These are phyloP conservation scores for Nissolia schottii DNA, from an alignment of 306 rosid genomes.

Conservation along the genomic window DNA sequence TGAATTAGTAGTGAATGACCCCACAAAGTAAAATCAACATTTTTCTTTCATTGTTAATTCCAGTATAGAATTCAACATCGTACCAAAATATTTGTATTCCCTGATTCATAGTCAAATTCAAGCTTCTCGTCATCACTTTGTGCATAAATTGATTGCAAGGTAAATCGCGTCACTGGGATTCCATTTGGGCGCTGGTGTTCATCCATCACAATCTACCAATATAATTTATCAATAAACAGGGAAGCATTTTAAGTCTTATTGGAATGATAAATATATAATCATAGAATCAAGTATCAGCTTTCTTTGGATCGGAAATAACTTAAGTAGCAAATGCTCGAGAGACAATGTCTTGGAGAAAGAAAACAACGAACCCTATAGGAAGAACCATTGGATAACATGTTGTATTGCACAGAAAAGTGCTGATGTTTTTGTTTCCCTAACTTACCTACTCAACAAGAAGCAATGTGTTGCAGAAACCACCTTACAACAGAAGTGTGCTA, in stretches of 20 bases:
- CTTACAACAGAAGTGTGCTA: constrained; percentile 14
- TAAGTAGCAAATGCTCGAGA: not conserved
- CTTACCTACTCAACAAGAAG: constrained; percentile 1
- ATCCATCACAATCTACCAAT: constrained; percentile 92
- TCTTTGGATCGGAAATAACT: constrained; percentile 4
- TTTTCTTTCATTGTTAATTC: constrained; percentile 2
- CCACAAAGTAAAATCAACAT: not conserved
- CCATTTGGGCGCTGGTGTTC: constrained; percentile 93
- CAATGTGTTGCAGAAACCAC: constrained; percentile 9
- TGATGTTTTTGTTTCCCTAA: not conserved
- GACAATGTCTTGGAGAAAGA: not conserved
- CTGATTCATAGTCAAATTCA: constrained; percentile 96
- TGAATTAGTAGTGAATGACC: not conserved
- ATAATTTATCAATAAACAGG: constrained; percentile 1
- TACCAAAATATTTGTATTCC: constrained; percentile 90
- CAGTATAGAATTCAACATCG: constrained; percentile 28
- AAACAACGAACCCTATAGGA: not conserved
- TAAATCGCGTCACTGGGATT: constrained; percentile 83
- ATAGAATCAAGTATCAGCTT: not conserved
- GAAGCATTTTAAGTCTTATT: constrained; percentile 15
- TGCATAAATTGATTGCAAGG: constrained; percentile 87
- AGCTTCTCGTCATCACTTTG: constrained; percentile 92
- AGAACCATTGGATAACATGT: not conserved
- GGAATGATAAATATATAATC: not conserved
- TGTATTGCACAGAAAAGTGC: not conserved